A percentile compares a stretch with the other conserved stretches of the same genome.
phyloP scores from a whole-genome alignment of 2,329 filamentous ascomycete genomes.

The Calonectria honghensis region DNA sequence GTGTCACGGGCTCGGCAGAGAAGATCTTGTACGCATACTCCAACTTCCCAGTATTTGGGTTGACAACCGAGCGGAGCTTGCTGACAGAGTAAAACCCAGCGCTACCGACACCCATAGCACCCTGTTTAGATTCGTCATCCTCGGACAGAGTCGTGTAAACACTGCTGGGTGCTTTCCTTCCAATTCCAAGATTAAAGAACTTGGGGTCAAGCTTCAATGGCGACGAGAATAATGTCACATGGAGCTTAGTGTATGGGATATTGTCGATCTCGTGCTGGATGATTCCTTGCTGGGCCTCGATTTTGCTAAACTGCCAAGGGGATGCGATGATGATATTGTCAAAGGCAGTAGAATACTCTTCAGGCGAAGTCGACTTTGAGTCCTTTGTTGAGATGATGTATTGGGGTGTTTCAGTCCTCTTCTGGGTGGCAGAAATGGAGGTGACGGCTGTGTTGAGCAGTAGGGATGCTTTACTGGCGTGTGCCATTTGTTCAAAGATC shows the following conservation, averaged over 20 bases:
- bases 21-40: constrained; percentile 82
- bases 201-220: constrained; percentile 80
- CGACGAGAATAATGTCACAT: constrained; percentile 93
- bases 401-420: constrained; percentile 64
- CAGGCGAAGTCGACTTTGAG: constrained; percentile 51
- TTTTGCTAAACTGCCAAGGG: constrained; percentile 87
- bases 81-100: constrained; percentile 92
- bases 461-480: constrained; percentile 76
- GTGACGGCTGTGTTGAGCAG: constrained; percentile 81
- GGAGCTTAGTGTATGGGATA: constrained; percentile 89
- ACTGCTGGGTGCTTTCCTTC: constrained; percentile 78
- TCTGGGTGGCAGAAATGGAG: constrained; percentile 71
- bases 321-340: constrained; percentile 89
- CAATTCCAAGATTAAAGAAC: constrained; percentile 81
- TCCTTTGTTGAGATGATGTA: constrained; percentile 68
- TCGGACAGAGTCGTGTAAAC: constrained; percentile 88
- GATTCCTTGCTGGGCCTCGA: constrained; percentile 78
- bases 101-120: constrained; percentile 78
- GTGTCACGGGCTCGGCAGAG: constrained; percentile 72
- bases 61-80: constrained; percentile 78
- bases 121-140: constrained; percentile 70
- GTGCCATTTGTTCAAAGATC: constrained; percentile 91
- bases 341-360: constrained; percentile 73
- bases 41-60: constrained; percentile 72
- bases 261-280: constrained; percentile 82